Conservation (phyloP, 192 early-diverging fungal species). For the Coemansia sp. region DNA sequence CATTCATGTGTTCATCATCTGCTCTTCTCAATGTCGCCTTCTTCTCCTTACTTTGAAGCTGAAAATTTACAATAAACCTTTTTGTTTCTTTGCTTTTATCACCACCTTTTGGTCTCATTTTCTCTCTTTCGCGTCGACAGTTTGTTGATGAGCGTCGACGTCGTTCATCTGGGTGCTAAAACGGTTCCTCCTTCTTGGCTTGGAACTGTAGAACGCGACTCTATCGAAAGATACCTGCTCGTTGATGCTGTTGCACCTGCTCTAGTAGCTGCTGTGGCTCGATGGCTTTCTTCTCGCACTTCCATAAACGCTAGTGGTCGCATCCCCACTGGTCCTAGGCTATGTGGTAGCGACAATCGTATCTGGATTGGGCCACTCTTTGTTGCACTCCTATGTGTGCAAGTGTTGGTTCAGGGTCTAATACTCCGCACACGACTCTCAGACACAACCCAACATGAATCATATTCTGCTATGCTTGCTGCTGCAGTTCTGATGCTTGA, state of each 20-base stretch:
- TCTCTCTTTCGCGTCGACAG: not conserved
- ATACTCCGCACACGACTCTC: not conserved
- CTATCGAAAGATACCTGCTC: not conserved
- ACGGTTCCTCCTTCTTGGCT: not conserved
- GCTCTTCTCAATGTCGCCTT: not conserved
- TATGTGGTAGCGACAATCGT: conserved; percentile 24
- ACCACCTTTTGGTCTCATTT: not conserved
- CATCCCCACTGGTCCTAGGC: not conserved
- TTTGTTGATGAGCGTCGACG: not conserved
- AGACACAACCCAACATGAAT: too few species aligned
- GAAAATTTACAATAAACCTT: not conserved
- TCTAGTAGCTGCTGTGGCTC: not conserved
- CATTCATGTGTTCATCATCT: not conserved
- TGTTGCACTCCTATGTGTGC: conserved; percentile 5
- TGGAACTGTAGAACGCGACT: not conserved
- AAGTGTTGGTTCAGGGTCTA: conserved; percentile 7
- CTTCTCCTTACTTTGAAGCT: not conserved
- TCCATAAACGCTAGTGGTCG: not conserved
- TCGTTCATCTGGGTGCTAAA: not conserved
- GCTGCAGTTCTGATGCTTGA: not conserved
- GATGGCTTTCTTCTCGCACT: not conserved
- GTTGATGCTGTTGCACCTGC: not conserved
- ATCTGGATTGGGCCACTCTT: conserved; percentile 33
- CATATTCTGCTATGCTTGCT: not conserved
- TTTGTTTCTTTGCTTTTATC: not conserved